Percentiles rank a stretch among this genome's conserved stretches.
phyloP scores from a whole-genome alignment of 2,329 filamentous ascomycete genomes.

The Metarhizium anisopliae region DNA sequence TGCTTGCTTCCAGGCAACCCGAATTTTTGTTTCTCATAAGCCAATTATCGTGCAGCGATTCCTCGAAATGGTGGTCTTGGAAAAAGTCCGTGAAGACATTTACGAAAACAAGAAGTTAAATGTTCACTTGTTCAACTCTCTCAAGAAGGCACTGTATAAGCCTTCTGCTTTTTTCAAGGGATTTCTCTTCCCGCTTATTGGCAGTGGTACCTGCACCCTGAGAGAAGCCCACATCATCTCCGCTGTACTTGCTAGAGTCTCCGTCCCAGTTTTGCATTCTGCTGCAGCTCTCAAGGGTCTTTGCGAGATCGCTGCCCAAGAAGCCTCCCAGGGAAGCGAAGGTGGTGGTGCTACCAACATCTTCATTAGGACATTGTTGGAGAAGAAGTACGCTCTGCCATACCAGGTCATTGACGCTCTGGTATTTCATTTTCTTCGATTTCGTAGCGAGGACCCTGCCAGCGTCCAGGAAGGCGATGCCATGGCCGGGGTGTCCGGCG shows the following conservation, averaged over 20 bases:
- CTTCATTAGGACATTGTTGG: conserved; percentile 84
- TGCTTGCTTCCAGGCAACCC: conserved; percentile 76
- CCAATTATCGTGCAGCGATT: conserved; percentile 75
- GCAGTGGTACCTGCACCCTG: conserved; percentile 78
- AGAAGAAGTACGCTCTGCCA: conserved; percentile 94
- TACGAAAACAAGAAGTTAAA: conserved; percentile 91
- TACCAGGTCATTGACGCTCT: conserved; percentile 91
- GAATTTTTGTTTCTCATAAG: conserved; percentile 83
- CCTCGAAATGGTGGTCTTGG: conserved; percentile 77
- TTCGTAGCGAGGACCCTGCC: conserved; percentile 60
- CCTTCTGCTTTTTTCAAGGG: conserved; percentile 96
- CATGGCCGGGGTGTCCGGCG: conserved; percentile 37
- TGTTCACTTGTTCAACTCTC: conserved; percentile 82
- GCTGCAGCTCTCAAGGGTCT: conserved; percentile 84
- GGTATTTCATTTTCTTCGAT: conserved; percentile 94
- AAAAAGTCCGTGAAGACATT: conserved; percentile 88
- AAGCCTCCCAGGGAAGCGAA: conserved; percentile 74
- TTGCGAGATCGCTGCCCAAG: conserved; percentile 89
- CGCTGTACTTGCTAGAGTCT: conserved; percentile 74
- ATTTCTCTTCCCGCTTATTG: conserved; percentile 82
- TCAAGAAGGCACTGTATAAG: conserved; percentile 91
- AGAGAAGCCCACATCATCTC: conserved; percentile 88
- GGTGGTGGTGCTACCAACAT: conserved; percentile 88
- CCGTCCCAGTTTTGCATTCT: conserved; percentile 84
- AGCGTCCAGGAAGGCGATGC: conserved; percentile 42